Percentiles rank a stretch among this genome's conserved stretches.
Conservation (phyloP, 306 rosid species). For the Senna siamea region DNA sequence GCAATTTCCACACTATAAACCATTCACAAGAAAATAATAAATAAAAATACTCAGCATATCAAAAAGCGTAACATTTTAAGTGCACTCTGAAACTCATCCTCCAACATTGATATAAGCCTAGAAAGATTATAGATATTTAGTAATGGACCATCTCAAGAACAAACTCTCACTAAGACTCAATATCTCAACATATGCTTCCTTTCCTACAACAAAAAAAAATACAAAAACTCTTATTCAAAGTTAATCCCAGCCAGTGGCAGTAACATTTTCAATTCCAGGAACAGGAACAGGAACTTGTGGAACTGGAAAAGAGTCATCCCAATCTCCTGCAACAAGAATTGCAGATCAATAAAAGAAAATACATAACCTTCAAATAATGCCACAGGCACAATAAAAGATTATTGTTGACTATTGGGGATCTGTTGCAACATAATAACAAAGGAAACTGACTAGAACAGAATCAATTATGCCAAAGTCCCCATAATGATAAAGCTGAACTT, state of each 20-base stretch:
- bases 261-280: slow-evolving; percentile 2
- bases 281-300: slow-evolving; percentile 28
- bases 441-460: not conserved
- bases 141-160: not conserved
- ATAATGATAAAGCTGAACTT: no score
- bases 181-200: not conserved
- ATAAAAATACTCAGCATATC: not conserved
- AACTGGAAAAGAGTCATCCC: slow-evolving; percentile 39
- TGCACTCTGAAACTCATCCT: not conserved
- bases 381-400: not conserved
- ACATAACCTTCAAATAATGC: slow-evolving; percentile 1
- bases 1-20: not conserved
- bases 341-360: not conserved
- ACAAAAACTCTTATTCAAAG: slow-evolving; percentile 9
- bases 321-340: slow-evolving; percentile 37
- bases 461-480: not conserved
- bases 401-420: not conserved
- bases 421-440: not conserved
- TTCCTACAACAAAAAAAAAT: not conserved
- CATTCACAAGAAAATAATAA: not conserved
- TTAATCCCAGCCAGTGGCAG: slow-evolving; percentile 43
- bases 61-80: no score
- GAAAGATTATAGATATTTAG: not conserved
- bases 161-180: not conserved
- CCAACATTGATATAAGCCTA: slow-evolving; percentile 4